Base-by-base conservation (phyloP, 2,329 filamentous ascomycete genomes). In the Pseudopyrenochaeta lycopersici region DNA sequence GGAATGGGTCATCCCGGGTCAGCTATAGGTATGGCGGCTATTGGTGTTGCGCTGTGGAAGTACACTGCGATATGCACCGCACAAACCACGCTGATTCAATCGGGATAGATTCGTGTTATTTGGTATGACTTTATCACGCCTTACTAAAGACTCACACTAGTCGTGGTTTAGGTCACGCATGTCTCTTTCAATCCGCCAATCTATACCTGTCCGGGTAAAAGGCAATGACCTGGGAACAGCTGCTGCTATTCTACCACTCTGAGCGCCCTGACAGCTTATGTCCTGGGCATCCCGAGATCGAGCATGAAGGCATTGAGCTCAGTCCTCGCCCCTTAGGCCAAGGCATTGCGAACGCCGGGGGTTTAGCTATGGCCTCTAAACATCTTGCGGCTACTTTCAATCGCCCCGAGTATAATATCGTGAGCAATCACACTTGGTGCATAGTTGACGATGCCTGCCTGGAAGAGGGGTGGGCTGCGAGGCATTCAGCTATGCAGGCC, bases 1-100 rank as follows among this genome's bases (percentile, higher is more conserved):
- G 85, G 84, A 57, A 87, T 87, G 31, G 88, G 88, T 0, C 88
- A 90, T 66, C 88, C 87, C 15, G 88, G 87, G 84, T 87, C 77
- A 62, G 79, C 84, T n/a, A 85, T 86, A 71, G 84, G 84, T 35
- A 86, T 87, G 76, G 84, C 84, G 23, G 85, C 82, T 12, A 87
- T 88, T 51, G 85, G 85, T 10, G 77, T 87, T 21, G 81, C 85
- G 0, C 70, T 87, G 2, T 88, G 82, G 80, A 87, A 86, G 61
- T 86, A 88, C 65, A 77, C 78, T 88, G 85, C 77, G 77, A 40
- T 88, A 86, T 67, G 80, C 82, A 2, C 85, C 85, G 1, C 72
- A 74, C 17, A 81, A 81, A 47, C 81, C 83, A 10, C 66, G 78
- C 27, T 88, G 77, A 68, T 86, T 88, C 77, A 85, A 88, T 68